Base-by-base conservation (phyloP, 2,329 filamentous ascomycete genomes). In the Fusarium sp. region DNA sequence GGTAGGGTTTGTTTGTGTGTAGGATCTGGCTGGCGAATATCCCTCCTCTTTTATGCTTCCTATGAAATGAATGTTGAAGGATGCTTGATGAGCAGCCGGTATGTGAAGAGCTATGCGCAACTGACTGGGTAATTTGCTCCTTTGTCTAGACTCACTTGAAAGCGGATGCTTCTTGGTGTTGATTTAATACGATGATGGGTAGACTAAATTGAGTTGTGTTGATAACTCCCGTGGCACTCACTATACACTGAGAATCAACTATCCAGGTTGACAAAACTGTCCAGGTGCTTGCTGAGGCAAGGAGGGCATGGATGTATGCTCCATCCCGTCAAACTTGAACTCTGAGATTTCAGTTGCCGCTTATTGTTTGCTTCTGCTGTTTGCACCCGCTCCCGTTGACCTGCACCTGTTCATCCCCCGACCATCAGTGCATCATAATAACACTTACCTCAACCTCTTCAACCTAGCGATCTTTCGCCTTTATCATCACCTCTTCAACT, bases 21-120 rank as follows among this genome's bases (percentile, higher is more conserved):
- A 64, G 42, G 64, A 68, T 57, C 9, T 42, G 64, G 71, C 65
- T 42, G 60, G 24, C 42, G 62, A 50, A 76, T 69, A 76, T 71
- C 67, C 58, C 75, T 67, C 56, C 76, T 69, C 60, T 75, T 78
- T 73, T 67, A 66, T 63, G 70, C 24, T 34, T 34, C 31, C 13
- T 64, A 63, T 69, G 37, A 38, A 57, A 69, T 22, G 24, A 61
- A 57, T 29, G 35, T 27, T 37, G 20, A 29, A 70, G 63, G 42
- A 52, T 58, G 60, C n/a, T 11, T 50, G 35, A 50, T 3, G 34
- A 54, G 50, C 18, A 54, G 27, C 14, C 27, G 50, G 20, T 29
- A 11, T n/a, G n/a, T 34, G n/a, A 54, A 54, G 50, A 31, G 50
- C 50, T 7, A 29, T 40, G 56, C 13, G 18, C 20, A 59, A 7